These are phyloP conservation scores for Rhynchosporium graminicola DNA, from an alignment of 2,329 filamentous ascomycete species.

Conservation along the genomic window DNA sequence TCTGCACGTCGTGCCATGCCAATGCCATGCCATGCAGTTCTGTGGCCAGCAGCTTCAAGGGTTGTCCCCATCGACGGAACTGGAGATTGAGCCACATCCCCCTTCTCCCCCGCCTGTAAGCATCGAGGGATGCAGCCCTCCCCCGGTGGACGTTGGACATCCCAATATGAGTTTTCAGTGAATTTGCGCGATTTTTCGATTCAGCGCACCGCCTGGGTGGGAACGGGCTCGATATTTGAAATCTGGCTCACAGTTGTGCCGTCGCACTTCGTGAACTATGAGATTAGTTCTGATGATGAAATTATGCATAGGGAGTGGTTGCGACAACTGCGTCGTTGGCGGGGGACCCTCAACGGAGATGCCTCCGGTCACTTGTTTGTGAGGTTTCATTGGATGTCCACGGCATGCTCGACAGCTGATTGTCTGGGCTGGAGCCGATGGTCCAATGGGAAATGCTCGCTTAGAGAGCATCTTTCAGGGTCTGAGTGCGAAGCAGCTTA, in stretches of 20 bases:
- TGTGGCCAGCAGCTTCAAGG: background rate
- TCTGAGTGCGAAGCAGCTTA: background rate
- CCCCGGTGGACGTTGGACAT: background rate
- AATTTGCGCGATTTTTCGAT: slow-evolving; percentile 8
- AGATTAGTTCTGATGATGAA: background rate
- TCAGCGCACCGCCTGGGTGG: background rate
- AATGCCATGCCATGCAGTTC: background rate
- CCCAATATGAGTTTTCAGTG: slow-evolving; percentile 4
- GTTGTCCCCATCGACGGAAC: background rate
- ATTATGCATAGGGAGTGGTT: background rate
- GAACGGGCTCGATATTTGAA: background rate
- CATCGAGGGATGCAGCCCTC: slow-evolving; percentile 2
- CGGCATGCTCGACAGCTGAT: background rate
- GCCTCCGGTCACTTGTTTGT: background rate
- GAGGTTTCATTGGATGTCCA: background rate
- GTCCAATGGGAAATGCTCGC: background rate
- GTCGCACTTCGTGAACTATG: background rate
- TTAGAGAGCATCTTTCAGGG: background rate
- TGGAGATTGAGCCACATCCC: background rate
- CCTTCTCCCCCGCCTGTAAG: background rate
- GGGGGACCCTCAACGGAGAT: background rate
- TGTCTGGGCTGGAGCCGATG: background rate
- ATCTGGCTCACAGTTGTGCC: background rate
- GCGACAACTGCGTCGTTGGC: background rate
- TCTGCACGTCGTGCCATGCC: background rate